Conservation (phyloP, 2,329 filamentous ascomycete genomes). For the Lachnellula willkommii region DNA sequence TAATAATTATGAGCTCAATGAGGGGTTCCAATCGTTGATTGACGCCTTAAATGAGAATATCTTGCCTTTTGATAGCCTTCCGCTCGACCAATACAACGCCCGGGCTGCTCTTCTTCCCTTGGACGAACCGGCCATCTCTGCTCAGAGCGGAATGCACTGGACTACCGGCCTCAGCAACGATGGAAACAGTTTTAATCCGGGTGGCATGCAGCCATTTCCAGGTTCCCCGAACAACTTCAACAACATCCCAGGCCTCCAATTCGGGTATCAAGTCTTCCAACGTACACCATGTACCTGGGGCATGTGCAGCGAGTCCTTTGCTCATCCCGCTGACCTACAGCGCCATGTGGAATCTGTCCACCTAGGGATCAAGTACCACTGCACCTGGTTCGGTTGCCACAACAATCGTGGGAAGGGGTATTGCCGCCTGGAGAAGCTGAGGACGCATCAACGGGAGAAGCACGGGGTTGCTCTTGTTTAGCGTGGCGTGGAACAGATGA, state of each 20-base stretch:
- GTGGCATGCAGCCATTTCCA: background rate
- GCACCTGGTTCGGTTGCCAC: constrained; percentile 4
- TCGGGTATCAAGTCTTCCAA: background rate
- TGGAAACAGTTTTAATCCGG: too few species aligned
- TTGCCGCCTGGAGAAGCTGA: constrained; percentile 17
- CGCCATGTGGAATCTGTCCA: constrained; percentile 16
- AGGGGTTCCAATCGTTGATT: too few species aligned
- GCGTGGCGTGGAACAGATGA: background rate
- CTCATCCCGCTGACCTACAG: constrained; percentile 9
- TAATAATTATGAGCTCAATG: too few species aligned
- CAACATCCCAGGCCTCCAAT: background rate
- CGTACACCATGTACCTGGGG: constrained; percentile 5
- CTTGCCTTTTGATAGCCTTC: too few species aligned
- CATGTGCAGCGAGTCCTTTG: constrained; percentile 12
- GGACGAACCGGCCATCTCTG: too few species aligned
- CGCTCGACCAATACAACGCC: too few species aligned
- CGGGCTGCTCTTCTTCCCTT: too few species aligned
- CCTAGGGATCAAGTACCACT: constrained; percentile 16
- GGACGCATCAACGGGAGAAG: constrained; percentile 15
- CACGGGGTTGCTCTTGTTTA: constrained; percentile 12
- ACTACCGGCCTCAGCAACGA: too few species aligned
- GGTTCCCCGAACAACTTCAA: background rate
- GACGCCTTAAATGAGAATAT: too few species aligned
- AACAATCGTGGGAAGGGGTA: constrained; percentile 19
- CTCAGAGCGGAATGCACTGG: too few species aligned